Base-by-base conservation (phyloP, 73 alveolate genomes). In the Paramecium primaurelia region DNA sequence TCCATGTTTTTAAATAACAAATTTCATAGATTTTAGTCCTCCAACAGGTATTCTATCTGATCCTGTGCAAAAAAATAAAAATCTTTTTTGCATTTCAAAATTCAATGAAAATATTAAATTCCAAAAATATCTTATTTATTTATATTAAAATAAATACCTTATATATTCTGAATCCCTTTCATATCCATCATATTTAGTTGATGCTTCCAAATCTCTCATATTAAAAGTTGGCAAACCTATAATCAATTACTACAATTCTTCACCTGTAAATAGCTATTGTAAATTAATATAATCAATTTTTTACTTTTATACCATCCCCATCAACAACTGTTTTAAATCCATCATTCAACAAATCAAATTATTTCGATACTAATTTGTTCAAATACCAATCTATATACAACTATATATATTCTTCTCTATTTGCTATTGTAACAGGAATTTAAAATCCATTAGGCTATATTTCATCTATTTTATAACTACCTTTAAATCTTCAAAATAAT, bases 361-460 rank as follows among this genome's bases (percentile, higher is more conserved):
- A 77, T 22, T 90, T 95, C 71, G 95, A 93, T 18, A 97, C 92
- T 11, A 98, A 96, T 92, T 93, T 85, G 84, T 96, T 96, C 83
- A 98, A 93, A 88, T 95, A 88, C 97, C 98, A 98, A 92, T 97
- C 98, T 20, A 94, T 45, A 92, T 94, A 97, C 30, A 98, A 95
- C 54, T 96, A 94, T 20, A 98, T 98, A 92, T 94, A 98, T 91
- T 97, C 99, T 40, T 97, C 96, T 86, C 95, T 95, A 93, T 97
- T 97, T 47, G 92, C 98, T 47, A 95, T 37, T 28, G 97, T 98
- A 22, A 98, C 99, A 44, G 59, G 77, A 12, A 97, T 94, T 12
- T 96, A 95, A 12, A 80, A 97, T 30, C 99, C 99, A 59, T 83
- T 83, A 14, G 90, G 91, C 95, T 97, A 92, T 25, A 45, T 8